These are phyloP conservation scores for Linnemannia zychae DNA, from an alignment of 192 early-diverging fungal genomes.

Conservation along the genomic window DNA sequence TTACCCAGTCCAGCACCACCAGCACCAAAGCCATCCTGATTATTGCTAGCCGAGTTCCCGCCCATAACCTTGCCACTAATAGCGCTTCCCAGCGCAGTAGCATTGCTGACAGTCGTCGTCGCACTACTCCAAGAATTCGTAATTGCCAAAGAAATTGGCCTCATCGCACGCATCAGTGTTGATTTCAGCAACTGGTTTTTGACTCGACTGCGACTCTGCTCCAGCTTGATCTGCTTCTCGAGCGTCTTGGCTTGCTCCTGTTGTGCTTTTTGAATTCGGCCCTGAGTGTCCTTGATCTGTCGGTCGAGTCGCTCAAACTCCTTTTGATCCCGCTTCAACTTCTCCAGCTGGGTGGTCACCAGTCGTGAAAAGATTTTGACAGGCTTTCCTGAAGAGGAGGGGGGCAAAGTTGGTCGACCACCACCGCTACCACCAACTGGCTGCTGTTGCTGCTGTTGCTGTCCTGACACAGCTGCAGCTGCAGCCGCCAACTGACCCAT, in stretches of 20 bases:
- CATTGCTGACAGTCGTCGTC: slow-evolving; percentile 50
- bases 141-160: slow-evolving; percentile 55
- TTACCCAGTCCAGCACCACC: not conserved
- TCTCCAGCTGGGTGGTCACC: slow-evolving; percentile 73
- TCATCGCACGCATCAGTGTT: slow-evolving; percentile 51
- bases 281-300: slow-evolving; percentile 69
- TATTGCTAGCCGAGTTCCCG: not conserved
- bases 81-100: slow-evolving; percentile 37
- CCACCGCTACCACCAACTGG: not conserved
- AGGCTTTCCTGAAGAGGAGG: not conserved
- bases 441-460: slow-evolving; percentile 1
- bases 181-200: slow-evolving; percentile 48
- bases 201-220: slow-evolving; percentile 45
- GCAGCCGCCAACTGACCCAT: slow-evolving; percentile 14
- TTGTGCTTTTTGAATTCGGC: slow-evolving; percentile 62
- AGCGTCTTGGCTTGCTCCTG: slow-evolving; percentile 58
- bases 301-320: slow-evolving; percentile 75
- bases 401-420: not conserved
- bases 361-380: slow-evolving; percentile 59
- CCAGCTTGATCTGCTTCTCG: slow-evolving; percentile 58
- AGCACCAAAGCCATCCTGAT: not conserved
- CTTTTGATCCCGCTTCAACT: slow-evolving; percentile 74
- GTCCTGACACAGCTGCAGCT: not conserved
- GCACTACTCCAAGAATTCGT: slow-evolving; percentile 52
- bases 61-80: slow-evolving; percentile 44